Base-by-base conservation (phyloP, 169 alveolate genomes). In the Plasmodium gonderi region DNA sequence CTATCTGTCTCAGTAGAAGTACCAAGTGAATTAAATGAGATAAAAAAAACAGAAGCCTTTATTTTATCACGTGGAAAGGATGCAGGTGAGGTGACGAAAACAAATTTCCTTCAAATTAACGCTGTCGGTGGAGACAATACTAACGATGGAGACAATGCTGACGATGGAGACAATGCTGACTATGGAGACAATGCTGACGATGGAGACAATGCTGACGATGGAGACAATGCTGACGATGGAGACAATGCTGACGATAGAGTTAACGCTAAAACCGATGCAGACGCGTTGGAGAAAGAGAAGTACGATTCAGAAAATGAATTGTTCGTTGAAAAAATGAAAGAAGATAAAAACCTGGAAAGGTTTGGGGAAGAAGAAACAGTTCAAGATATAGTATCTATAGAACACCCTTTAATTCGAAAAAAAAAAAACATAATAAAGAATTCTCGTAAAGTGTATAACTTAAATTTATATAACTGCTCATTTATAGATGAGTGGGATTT, bases 401-500 rank as follows among this genome's bases (percentile, higher is more conserved):
- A 81, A 33, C 79, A 67, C 36, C 69, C 91, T n/a, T 14, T 89
- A 36, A 65, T 89, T 65, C 47, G 45, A 47, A 60, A 65, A 49
- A 74, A 89, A 44, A 78, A 77, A 42, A 87, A 89, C 36, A 77
- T 77, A 42, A 79, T 89, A 68, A 89, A 77, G 49, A 76, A 78
- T 77, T 54, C 94, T 64, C 89, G 94, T 42, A 89, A 89, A 69
- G 65, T 89, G 49, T 89, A 89, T 31, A 47, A 89, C 36, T 36
- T 89, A 65, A 76, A 76, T 77, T 47, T 89, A 47, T 89, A 89
- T 31, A 89, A 89, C 69, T 89, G 94, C 20, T 64, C 89, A 7
- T 89, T 60, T 6, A 89, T 89, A 68, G 83, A 89, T 17, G 94
- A 89, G 49, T 89, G 94, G 94, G 94, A 89, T 49, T 64, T 89